Evolutionary conservation across 139 green algal genomes (phyloP), one percentile per base, ranked within the genome.

Genomic region (Chlorella sp.): DNA sequence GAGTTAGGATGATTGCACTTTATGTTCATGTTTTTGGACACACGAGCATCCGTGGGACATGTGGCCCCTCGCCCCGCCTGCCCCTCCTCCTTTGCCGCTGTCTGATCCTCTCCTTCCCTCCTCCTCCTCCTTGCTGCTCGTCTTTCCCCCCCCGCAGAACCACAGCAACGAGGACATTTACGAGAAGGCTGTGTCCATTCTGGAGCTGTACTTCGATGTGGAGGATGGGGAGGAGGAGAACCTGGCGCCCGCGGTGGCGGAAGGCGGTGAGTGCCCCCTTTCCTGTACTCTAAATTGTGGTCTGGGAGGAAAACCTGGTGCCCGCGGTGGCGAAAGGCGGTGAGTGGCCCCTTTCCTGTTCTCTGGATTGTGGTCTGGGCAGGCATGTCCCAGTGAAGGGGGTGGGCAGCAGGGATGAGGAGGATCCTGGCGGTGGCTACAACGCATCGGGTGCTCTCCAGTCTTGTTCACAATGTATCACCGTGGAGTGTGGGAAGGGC

Each of bases 91-190:
- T 69, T 16, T 69, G 61, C 61, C 2, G 73, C 11, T 42, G n/a
- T n/a, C 32, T 18, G n/a, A 37, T 5, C 36, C 11, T 28, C 24
- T 5, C 36, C 11, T 28, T 71, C 64, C 19, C 21, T 2, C 24
- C 11, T 26, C 64, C 64, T 28, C 19, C 24, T 71, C 64, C 64
- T 71, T 71, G 60, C 71, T 78, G 28, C 68, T 28, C 12, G 0
- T n/a, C n/a, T 21, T 78, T 36, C 61, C n/a, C 0, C 86, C 75
- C 71, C 57, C 77, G 69, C 86, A 94, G 75, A 97, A 98, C 83
- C 97, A 99, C 94, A 91, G 88, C 37, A 98, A 99, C 89, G 97
- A 99, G 90, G 98, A 99, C 77, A 97, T 99, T 87, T 99, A 99
- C 90, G 96, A 99, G 83, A 99, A 99, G 96, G 97, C 97, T 30